Base-by-base conservation (phyloP, 164 flowering plant species). In the Umbellularia californica region DNA sequence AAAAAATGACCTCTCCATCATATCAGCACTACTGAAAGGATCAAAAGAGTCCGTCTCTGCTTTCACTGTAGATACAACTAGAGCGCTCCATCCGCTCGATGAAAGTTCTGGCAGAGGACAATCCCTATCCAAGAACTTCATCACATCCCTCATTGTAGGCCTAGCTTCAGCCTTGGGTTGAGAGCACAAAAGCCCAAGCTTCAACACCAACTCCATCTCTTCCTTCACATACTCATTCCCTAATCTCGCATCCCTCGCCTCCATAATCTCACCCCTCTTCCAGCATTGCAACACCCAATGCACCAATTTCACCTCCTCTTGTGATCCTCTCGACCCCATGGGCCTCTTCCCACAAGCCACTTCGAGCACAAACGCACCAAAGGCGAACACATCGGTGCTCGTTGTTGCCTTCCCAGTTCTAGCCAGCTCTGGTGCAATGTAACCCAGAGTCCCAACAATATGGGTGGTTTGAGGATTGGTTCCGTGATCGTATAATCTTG, bases 161-260 rank as follows among this genome's bases (percentile, higher is more conserved):
- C 78, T 63, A 0, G 24, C 62, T 1, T 14, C 50, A 3, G 67
- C 58, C 15, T 27, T 7, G 10, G 72, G 19, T 2, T 63, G 69
- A 2, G 74, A 70, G 35, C 78, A 76, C 5, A 76, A 52, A 60
- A 76, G n/a, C 9, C 78, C 78, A 20, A 76, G 51, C 78, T 64
- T 70, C 33, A 76, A 28, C 27, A 76, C 78, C 74, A 76, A 35
- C 22, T 63, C 74, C 69, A 70, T 70, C 27, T 76, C 70, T 19
- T 70, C 70, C 70, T 17, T 23, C 24, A 41, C 74, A 51, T 70
- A 76, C 0, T 51, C 25, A 6, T 2, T 9, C 17, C 74, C 74
- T 22, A 76, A 25, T 35, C 41, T 70, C 28, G 35, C 14, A 64
- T 76, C 78, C 13, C 9, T 50, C 1, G 50, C 74, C 10, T 70